Evolutionary conservation across 2,329 filamentous ascomycete genomes (phyloP).

Genomic region (Ramichloridium luteum): DNA sequence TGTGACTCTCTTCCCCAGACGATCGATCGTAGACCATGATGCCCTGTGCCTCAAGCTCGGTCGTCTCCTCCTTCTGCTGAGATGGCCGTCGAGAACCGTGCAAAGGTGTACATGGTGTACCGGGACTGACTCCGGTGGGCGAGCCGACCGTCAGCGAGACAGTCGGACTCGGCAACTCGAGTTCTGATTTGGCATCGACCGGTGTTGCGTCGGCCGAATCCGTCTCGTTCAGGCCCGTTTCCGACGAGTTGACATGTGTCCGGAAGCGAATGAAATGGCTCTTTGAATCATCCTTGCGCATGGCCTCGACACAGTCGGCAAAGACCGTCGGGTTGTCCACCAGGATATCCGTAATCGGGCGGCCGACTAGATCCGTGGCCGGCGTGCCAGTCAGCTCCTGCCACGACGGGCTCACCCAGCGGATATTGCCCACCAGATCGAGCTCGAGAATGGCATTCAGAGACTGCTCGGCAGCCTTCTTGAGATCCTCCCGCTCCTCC

Average conservation of each 20-base stretch:
- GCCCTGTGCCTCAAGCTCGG: conserved; percentile 87
- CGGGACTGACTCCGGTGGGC: no score
- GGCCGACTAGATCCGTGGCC: conserved; percentile 60
- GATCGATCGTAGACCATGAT: conserved; percentile 95
- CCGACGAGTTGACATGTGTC: conserved; percentile 46
- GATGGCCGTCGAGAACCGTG: conserved; percentile 1
- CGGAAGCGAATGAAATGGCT: conserved; percentile 79
- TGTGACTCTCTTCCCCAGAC: conserved; percentile 80
- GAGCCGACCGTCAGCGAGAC: no score
- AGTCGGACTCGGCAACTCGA: conserved; percentile 1
- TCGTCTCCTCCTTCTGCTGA: conserved; percentile 30
- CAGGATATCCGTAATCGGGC: conserved; percentile 67
- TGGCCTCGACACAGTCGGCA: conserved; percentile 68
- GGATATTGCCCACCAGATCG: conserved; percentile 75
- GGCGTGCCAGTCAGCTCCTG: conserved; percentile 77
- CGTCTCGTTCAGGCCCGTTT: conserved; percentile 44
- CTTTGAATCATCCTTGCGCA: conserved; percentile 84
- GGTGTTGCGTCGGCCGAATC: conserved; percentile 15
- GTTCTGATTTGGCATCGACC: conserved; percentile 15
- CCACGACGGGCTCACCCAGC: conserved; percentile 97
- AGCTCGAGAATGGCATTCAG: conserved; percentile 93
- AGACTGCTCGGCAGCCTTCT: conserved; percentile 90
- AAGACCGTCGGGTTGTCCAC: conserved; percentile 72
- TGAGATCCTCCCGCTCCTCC: conserved; percentile 84
- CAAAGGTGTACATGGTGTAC: no score